Evolutionary conservation across 2,329 filamentous ascomycete species (phyloP), one percentile per base, ranked within the genome.

Genomic region (Claviceps sp.): DNA sequence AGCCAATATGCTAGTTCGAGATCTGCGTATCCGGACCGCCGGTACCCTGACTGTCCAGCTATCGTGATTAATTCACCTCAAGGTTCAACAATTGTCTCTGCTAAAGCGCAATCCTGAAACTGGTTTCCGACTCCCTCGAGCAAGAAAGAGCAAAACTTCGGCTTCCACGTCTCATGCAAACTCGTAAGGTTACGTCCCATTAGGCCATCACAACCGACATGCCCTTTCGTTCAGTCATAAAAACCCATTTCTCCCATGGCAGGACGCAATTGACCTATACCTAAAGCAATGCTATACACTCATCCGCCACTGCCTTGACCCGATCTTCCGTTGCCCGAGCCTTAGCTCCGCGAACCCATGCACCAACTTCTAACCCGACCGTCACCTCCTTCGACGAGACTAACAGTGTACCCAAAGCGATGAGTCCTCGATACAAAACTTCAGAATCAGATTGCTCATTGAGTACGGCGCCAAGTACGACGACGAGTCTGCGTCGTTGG

Each of bases 351-450:
- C 65, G 62, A 11, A 78, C 65, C 64, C 70, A 71, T 13, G 59
- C 58, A 5, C 66, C 62, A 7, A 72, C 69, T 1, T 67, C 69
- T 5, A 76, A 59, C 30, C 68, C 70, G 60, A 63, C 70, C 38
- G 68, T 71, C 55, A 69, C 69, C 2, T 68, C 68, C 49, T 65
- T 67, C 1, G 68, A 70, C 70, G n/a, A 81, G 74, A 14, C 86
- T 24, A 65, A 89, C 65, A 54, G 64, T 1, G 90, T 98, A 0
- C 93, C 94, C 0, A 91, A 69, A 0, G 87, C 88, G 6, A 95
- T 87, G 5, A 97, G 74, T 0, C 81, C 81, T 22, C 93, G 81
- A 64, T 90, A 97, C 3, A 93, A 70, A 0, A 88, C 87, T 64
- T 97, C 93, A 0, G 83, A 80, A 60, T 97, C 90, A 2, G 74